Base-by-base conservation (phyloP, 2,329 filamentous ascomycete species). In the Trichoderma sp. region DNA sequence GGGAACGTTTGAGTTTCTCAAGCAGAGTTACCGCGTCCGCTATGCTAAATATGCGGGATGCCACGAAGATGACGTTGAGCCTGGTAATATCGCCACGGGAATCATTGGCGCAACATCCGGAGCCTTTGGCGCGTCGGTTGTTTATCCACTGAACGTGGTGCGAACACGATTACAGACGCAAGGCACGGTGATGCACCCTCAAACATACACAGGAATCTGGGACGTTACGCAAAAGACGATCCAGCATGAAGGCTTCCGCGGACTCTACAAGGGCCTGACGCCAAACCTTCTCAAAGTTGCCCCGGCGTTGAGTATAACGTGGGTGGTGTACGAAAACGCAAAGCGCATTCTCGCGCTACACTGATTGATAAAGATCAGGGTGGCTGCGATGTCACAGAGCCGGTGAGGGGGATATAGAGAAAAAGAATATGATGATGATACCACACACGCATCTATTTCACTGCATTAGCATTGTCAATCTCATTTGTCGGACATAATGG, bases 201-300 rank as follows among this genome's bases (percentile, higher is more conserved):
- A 91, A 8, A 97, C 92, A 5, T 99, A 99, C 78, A 94, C 89
- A 2, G 93, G 96, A 46, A 95, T 98, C 72, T 87, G 90, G 83
- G 96, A 99, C 79, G 95, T 97, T 54, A 91, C 93, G 1, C 86
- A 86, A 66, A 93, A 91, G 81, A 99, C 96, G 10, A 82, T 97
- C 43, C 85, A 89, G 74, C 89, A 91, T 60, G 96, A 99, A 81
- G 96, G 96, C 1, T 78, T 92, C 46, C 86, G 92, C 69, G 96
- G 96, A 2, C 83, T 99, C 68, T 99, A 97, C 85, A 97, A 96
- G 80, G 96, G 96, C 1, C 84, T 98, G 72, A 97, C 95, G 52
- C 96, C 96, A 5, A 99, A 98, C 77, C 83, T 99, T 49, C 85
- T 99, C 74, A 99, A 99, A 83, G 96, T 99, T 43, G 94, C 96